phyloP scores from a whole-genome alignment of 139 green algal genomes.

The Micractinium sp. region DNA sequence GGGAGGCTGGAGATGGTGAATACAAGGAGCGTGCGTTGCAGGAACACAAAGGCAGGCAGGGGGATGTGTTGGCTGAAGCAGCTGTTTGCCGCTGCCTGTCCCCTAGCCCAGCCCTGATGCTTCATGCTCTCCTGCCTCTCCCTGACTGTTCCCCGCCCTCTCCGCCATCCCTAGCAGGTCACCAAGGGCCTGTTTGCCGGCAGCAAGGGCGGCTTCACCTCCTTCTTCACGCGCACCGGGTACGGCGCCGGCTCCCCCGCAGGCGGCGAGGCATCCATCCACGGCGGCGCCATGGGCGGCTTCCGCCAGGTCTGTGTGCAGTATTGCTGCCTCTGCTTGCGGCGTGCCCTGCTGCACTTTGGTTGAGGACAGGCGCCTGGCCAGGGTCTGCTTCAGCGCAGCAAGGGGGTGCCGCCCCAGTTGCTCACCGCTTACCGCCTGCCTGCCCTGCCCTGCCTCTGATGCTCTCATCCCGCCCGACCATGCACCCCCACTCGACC shows the following conservation, averaged over 20 bases:
- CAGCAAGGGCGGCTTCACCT: conserved; percentile 54
- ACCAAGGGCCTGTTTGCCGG: conserved; percentile 58
- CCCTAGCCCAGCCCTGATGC: not conserved
- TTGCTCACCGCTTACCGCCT: not conserved
- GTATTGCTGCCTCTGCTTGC: not conserved
- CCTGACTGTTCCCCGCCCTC: not conserved
- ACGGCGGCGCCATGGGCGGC: conserved; percentile 79
- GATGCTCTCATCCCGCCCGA: not conserved
- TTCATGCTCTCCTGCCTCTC: not conserved
- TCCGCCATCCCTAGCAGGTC: conserved; percentile 3
- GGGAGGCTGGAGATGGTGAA: not conserved
- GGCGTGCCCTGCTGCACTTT: not conserved
- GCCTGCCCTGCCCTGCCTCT: not conserved
- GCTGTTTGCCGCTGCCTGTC: not conserved
- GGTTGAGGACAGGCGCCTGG: too few species aligned
- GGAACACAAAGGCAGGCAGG: not conserved
- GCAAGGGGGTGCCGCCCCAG: too few species aligned
- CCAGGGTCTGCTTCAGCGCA: not conserved
- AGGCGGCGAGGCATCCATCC: conserved; percentile 82
- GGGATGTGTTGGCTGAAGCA: not conserved
- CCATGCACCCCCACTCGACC: too few species aligned
- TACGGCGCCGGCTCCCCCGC: conserved; percentile 57
- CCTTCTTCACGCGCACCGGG: conserved; percentile 59
- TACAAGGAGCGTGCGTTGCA: not conserved
- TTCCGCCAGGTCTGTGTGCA: conserved; percentile 56